These are phyloP conservation scores for Aspergillus glaucus DNA, from an alignment of 2,329 filamentous ascomycete species.

Conservation along the genomic window DNA sequence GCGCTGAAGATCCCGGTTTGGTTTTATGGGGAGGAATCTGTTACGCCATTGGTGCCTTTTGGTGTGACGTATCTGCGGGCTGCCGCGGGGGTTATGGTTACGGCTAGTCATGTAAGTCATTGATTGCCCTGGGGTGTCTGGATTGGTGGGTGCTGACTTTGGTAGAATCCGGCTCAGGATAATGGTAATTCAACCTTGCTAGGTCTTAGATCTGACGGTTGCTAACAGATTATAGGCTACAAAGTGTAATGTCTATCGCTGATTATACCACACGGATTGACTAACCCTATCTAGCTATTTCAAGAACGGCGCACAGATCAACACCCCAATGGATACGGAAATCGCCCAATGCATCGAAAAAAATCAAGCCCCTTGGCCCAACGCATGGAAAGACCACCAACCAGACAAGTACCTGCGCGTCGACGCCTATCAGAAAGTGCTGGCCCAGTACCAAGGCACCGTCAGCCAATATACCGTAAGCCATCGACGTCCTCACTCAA, in stretches of 20 bases:
- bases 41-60: constrained; percentile 59
- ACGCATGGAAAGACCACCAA: constrained; percentile 44
- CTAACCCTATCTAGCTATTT: constrained; percentile 45
- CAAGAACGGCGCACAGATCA: constrained; percentile 60
- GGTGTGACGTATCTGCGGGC: constrained; percentile 49
- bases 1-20: constrained; percentile 53
- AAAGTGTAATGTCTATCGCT: constrained; percentile 44
- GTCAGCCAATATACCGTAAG: constrained; percentile 29
- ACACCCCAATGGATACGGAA: constrained; percentile 54
- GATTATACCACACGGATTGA: constrained; percentile 1
- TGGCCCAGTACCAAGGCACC: constrained; percentile 23
- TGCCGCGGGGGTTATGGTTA: constrained; percentile 59
- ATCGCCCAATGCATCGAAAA: constrained; percentile 53
- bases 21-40: constrained; percentile 51
- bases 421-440: constrained; percentile 22
- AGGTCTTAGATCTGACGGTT: not conserved
- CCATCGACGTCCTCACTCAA: not conserved
- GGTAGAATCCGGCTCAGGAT: constrained; percentile 53
- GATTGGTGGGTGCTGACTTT: not conserved
- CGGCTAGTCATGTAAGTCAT: constrained; percentile 51
- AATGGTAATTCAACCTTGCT: constrained; percentile 40
- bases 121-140: not conserved
- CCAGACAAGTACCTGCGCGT: constrained; percentile 25
- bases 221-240: constrained; percentile 41
- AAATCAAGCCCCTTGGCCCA: constrained; percentile 47